Base-by-base conservation (phyloP, 1,284 basidiomycete genomes). In the Stygiomarasmius scandens region DNA sequence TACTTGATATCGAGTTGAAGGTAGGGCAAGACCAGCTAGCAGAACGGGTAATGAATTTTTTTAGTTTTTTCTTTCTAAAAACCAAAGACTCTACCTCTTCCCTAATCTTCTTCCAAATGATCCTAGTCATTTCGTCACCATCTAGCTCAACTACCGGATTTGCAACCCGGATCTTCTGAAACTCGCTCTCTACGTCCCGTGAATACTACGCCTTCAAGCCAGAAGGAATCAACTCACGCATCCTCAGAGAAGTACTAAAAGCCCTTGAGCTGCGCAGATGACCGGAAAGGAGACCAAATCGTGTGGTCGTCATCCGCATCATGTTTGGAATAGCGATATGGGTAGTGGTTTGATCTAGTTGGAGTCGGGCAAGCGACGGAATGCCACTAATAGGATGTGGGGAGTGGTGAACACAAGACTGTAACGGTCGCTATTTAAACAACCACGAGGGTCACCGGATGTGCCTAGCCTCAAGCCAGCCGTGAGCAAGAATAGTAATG, bases 101-200 rank as follows among this genome's bases (percentile, higher is more conserved):
- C 58, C 94, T 85, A 72, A 98, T 98, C 84, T 96, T 97, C 84
- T 97, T 94, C 96, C 96, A 98, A 74, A 98, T 97, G 67, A 97
- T 95, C 66, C 95, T 83, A 43, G 95, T 97, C 95, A 96, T 96
- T 77, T 97, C 95, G 75, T 97, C 95, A 53, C 95, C 95, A 73
- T 97, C 95, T 56, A 98, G 87, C 81, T 98, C 96, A 59, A 98
- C 96, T 60, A 99, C 86, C 20, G 96, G 95, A 71, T 96, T 95
- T 68, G 85, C 78, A 60, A 97, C 95, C 47, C 83, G 85, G 73
- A 98, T 97, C 69, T 88, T 90, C 60, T 74, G 61, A 41, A 56
- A 57, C 8, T 41, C 46, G 38, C 25, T 32, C 34, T 51, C 34
- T 56, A 57, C 44, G 10, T 22, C 2, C n/a, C n/a, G 11, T 2